Evolutionary conservation across 192 early-diverging fungal species (phyloP).

Genomic region (Gamsiella multidivaricata): DNA sequence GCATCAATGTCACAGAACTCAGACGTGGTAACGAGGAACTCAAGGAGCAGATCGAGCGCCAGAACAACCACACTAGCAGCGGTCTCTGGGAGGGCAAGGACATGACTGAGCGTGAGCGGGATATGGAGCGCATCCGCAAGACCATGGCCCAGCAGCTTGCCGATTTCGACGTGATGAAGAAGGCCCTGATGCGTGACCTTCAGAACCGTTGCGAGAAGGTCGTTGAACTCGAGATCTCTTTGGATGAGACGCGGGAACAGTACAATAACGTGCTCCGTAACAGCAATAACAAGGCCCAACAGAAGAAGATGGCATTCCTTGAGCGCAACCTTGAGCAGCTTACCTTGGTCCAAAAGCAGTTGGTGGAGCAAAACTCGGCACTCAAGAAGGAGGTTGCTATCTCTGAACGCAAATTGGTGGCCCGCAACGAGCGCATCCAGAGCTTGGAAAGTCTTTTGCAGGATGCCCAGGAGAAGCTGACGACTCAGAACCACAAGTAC

Average conservation of each 20-base stretch:
- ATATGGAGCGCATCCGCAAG: slow-evolving; percentile 83
- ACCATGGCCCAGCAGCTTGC: slow-evolving; percentile 82
- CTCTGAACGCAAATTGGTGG: slow-evolving; percentile 90
- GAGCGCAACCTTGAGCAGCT: slow-evolving; percentile 98
- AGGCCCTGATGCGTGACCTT: slow-evolving; percentile 97
- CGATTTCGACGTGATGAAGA: slow-evolving; percentile 98
- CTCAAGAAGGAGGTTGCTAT: slow-evolving; percentile 95
- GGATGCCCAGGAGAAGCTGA: slow-evolving; percentile 87
- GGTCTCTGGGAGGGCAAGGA: slow-evolving; percentile 57
- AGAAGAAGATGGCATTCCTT: slow-evolving; percentile 97
- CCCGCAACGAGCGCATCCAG: slow-evolving; percentile 94
- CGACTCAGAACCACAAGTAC: slow-evolving; percentile 78
- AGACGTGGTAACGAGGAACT: slow-evolving; percentile 71
- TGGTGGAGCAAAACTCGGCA: slow-evolving; percentile 95
- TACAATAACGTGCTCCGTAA: slow-evolving; percentile 88
- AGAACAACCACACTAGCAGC: slow-evolving; percentile 34
- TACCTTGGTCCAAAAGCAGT: slow-evolving; percentile 93
- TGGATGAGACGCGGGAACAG: slow-evolving; percentile 97
- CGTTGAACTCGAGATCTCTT: slow-evolving; percentile 95
- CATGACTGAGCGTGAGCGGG: slow-evolving; percentile 73
- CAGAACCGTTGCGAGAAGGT: slow-evolving; percentile 98
- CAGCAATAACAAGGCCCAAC: slow-evolving; percentile 86
- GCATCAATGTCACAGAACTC: slow-evolving; percentile 68
- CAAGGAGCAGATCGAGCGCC: slow-evolving; percentile 60
- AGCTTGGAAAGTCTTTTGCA: slow-evolving; percentile 87